phyloP scores from a whole-genome alignment of 2,329 filamentous ascomycete genomes.

The Hyphodiscus sp. region DNA sequence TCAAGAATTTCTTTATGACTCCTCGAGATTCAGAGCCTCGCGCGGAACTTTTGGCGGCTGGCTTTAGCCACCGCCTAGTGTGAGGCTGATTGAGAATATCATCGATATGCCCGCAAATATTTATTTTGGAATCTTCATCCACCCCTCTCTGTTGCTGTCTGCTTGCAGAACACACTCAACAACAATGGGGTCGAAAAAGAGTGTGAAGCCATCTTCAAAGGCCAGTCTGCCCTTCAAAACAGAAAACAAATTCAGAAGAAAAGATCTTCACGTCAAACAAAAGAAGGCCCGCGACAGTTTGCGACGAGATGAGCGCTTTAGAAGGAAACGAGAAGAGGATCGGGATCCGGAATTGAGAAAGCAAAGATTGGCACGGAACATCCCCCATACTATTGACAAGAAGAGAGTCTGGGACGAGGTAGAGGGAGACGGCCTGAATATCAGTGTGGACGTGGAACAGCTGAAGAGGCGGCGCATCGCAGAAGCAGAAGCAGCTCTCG shows the following conservation, averaged over 20 bases:
- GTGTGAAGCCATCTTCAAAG: slow-evolving; percentile 35
- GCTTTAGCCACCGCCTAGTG: neutral
- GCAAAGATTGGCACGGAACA: slow-evolving; percentile 68
- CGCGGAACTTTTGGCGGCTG: neutral
- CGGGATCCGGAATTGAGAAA: slow-evolving; percentile 71
- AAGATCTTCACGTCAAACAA: slow-evolving; percentile 70
- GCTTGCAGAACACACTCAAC: slow-evolving; percentile 8
- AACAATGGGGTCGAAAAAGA: slow-evolving; percentile 44
- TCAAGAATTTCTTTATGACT: neutral
- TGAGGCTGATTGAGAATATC: neutral
- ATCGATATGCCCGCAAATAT: neutral
- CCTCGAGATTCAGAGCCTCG: neutral
- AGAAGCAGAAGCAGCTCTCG: slow-evolving; percentile 39
- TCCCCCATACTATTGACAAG: slow-evolving; percentile 74
- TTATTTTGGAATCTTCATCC: neutral
- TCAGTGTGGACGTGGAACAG: slow-evolving; percentile 50
- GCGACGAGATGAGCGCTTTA: slow-evolving; percentile 70
- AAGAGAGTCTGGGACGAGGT: slow-evolving; percentile 88
- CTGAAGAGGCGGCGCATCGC: slow-evolving; percentile 51
- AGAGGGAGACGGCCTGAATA: slow-evolving; percentile 51
- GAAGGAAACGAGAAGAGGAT: slow-evolving; percentile 76
- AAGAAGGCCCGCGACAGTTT: slow-evolving; percentile 71
- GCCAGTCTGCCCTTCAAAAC: slow-evolving; percentile 46
- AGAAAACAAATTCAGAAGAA: slow-evolving; percentile 72
- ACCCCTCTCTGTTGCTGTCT: neutral